Base-by-base conservation (phyloP, 2,329 filamentous ascomycete species). In the Pseudodiploospora longispora region DNA sequence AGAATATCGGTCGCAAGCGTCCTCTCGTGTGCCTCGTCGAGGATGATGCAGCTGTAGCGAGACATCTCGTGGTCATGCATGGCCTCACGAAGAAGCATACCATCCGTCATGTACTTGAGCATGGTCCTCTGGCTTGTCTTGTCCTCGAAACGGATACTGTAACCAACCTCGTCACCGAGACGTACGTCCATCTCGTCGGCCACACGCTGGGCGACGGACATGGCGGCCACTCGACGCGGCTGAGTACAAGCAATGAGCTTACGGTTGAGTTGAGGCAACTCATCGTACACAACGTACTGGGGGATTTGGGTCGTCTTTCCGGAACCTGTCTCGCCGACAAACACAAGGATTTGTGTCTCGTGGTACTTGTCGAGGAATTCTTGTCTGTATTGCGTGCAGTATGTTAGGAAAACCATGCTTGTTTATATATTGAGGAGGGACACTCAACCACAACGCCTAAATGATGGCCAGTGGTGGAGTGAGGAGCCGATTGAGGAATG, bases 71-170 rank as follows among this genome's bases (percentile, higher is more conserved):
- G 87, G 64, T 98, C 93, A 66, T 96, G 83, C 83, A 98, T 95
- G 46, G 93, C 90, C 68, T 98, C 93, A 59, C 93, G 76, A 59
- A 97, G 75, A 58, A 98, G 81, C 85, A 98, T 97, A 79, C 94
- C 94, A 61, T 98, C 93, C 37, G 94, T 98, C 93, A 98, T 98
- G 74, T 98, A 98, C 73, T 98, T 98, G 62, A 98, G 79, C 49
- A 94, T 80, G 2, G 93, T 98, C 65, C 87, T 89, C 46, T 82
- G 80, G 41, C 85, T 79, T 1, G 93, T 97, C 70, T 82, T 86
- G 64, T 98, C 93, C 67, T 98, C 94, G 66, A 98, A 98, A 74
- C 93, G 88, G 64, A 98, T 97, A 65, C 87, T 97, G 72, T 97
- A 98, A 66, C 93, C 93, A 44, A 98, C 90, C 68, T 97, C 91